Evolutionary conservation across 2,329 filamentous ascomycete species (phyloP).

Genomic region (Aspergillus niger): DNA sequence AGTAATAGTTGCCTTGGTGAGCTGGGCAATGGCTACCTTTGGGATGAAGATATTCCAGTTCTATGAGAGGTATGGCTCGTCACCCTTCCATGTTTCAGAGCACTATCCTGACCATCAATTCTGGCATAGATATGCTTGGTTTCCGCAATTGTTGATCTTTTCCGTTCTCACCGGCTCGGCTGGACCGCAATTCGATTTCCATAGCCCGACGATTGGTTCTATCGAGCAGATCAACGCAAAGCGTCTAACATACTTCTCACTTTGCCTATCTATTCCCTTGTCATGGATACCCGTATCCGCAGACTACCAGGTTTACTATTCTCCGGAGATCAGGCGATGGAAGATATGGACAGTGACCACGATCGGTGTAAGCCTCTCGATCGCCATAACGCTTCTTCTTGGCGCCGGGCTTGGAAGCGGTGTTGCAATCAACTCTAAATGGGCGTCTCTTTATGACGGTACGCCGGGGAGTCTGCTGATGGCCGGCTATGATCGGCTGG

Average conservation of each 20-base stretch:
- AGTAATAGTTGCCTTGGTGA: constrained; percentile 39
- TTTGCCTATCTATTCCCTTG: constrained; percentile 39
- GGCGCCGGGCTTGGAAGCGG: constrained; percentile 47
- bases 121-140: constrained; percentile 38
- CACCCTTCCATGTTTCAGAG: background rate
- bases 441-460: constrained; percentile 23
- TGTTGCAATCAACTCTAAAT: constrained; percentile 33
- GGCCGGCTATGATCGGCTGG: constrained; percentile 42
- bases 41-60: constrained; percentile 46
- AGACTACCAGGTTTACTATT: constrained; percentile 51
- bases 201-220: constrained; percentile 31
- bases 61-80: constrained; percentile 42
- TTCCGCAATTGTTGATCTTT: constrained; percentile 46
- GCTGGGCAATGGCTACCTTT: constrained; percentile 41
- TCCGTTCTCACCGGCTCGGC: constrained; percentile 45
- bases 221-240: constrained; percentile 36
- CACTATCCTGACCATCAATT: background rate
- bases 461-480: constrained; percentile 42
- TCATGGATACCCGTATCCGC: constrained; percentile 40
- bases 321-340: constrained; percentile 38
- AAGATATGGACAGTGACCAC: constrained; percentile 43
- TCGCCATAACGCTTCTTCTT: constrained; percentile 40
- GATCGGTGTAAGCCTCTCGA: constrained; percentile 36
- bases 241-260: constrained; percentile 40
- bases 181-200: constrained; percentile 37